Evolutionary conservation across 306 rosid species (phyloP).

Genomic region (Cotoneaster glaucophyllus): DNA sequence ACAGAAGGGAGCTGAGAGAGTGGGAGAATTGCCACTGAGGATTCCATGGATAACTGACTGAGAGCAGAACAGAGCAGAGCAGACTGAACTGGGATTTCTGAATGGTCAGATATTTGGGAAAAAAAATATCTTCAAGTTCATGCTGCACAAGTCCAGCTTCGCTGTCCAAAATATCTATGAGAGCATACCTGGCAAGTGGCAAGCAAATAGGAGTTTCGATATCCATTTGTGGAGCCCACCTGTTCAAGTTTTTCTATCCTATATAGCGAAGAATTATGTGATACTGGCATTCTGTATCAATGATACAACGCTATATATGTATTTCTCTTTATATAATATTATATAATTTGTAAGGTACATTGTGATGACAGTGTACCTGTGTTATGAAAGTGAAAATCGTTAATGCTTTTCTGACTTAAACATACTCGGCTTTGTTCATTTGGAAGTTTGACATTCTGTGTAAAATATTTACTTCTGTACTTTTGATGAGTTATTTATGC

Average conservation of each 20-base stretch:
- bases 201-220: neutral
- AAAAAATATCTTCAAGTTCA: slow-evolving; percentile 35
- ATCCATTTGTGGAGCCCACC: neutral
- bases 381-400: no score
- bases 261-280: no score
- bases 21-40: slow-evolving; percentile 35
- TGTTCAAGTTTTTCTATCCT: neutral
- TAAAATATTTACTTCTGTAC: no score
- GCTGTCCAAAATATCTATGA: slow-evolving; percentile 27
- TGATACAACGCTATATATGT: no score
- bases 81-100: neutral
- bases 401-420: no score
- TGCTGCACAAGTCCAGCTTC: neutral
- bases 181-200: slow-evolving; percentile 6
- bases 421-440: no score
- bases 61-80: neutral
- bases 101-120: neutral
- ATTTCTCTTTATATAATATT: no score
- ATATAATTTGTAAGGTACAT: no score
- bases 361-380: no score
- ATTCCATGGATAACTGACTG: slow-evolving; percentile 46
- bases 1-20: slow-evolving; percentile 47
- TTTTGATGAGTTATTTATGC: no score
- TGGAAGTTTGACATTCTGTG: no score
- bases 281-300: no score